These are phyloP conservation scores for Kernera saxatilis DNA, from an alignment of 345 rosid species.

Conservation along the genomic window DNA sequence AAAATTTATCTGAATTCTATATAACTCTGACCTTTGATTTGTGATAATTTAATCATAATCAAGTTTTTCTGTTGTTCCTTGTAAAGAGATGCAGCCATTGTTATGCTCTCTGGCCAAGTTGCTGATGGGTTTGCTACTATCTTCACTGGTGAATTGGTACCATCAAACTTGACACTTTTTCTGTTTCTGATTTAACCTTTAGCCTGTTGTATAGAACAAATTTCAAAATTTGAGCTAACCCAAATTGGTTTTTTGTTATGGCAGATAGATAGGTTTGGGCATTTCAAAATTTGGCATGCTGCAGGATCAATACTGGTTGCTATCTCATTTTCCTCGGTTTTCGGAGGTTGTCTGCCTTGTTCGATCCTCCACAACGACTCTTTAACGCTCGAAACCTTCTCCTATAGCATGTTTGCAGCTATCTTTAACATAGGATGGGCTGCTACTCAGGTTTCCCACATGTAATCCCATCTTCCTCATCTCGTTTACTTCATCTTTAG, in stretches of 20 bases:
- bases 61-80: not conserved
- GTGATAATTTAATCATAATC: not conserved
- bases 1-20: not conserved
- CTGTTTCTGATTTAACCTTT: not conserved
- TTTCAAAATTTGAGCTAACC: not conserved
- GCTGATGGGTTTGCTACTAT: slow-evolving; percentile 86
- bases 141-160: slow-evolving; percentile 82
- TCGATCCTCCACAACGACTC: slow-evolving; percentile 47
- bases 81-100: slow-evolving; percentile 73
- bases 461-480: slow-evolving; percentile 40
- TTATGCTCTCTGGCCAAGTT: slow-evolving; percentile 91
- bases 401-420: slow-evolving; percentile 80
- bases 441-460: slow-evolving; percentile 96
- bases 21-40: not conserved
- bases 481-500: not conserved
- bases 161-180: not conserved
- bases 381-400: slow-evolving; percentile 50
- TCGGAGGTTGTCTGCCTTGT: slow-evolving; percentile 87
- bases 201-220: not conserved
- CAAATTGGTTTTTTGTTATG: slow-evolving; percentile 6
- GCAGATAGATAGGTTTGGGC: slow-evolving; percentile 97
- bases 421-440: slow-evolving; percentile 97
- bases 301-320: slow-evolving; percentile 92
- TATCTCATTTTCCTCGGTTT: slow-evolving; percentile 89
- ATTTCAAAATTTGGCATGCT: slow-evolving; percentile 91